Conservation (phyloP, 2,329 filamentous ascomycete species). For the Beauveria scarabaeidicola region DNA sequence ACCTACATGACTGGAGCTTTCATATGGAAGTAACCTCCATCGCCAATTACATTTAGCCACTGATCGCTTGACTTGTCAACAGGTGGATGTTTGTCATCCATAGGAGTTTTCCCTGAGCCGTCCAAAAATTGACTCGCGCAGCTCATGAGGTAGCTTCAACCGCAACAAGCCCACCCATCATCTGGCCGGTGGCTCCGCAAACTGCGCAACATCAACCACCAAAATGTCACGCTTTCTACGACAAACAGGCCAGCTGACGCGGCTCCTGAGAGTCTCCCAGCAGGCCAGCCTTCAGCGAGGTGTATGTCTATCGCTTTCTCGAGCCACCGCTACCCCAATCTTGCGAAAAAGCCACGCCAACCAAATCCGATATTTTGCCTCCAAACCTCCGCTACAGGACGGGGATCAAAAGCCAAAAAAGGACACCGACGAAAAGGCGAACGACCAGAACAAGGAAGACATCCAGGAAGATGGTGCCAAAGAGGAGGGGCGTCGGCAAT, state of each 20-base stretch:
- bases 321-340: conserved; percentile 25
- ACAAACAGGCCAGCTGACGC: conserved; percentile 57
- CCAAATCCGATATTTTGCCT: conserved; percentile 30
- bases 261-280: conserved; percentile 49
- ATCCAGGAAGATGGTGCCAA: conserved; percentile 16
- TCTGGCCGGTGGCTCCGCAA: conserved; percentile 27
- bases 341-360: conserved; percentile 26
- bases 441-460: conserved; percentile 14
- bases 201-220: conserved; percentile 22
- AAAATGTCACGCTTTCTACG: conserved; percentile 59
- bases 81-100: conserved; percentile 1
- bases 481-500: conserved; percentile 17
- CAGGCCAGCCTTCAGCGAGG: conserved; percentile 42
- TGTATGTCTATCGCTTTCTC: conserved; percentile 25
- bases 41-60: conserved; percentile 3
- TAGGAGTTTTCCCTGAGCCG: conserved; percentile 7
- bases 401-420: conserved; percentile 23
- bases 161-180: conserved; percentile 15
- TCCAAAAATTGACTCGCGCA: conserved; percentile 17
- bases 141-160: conserved; percentile 25
- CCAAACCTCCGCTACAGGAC: conserved; percentile 29
- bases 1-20: conserved; percentile 5
- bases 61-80: neutral
- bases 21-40: neutral
- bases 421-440: conserved; percentile 17